Base-by-base conservation (phyloP, 331 rosid species). In the Dryas integrifolia region DNA sequence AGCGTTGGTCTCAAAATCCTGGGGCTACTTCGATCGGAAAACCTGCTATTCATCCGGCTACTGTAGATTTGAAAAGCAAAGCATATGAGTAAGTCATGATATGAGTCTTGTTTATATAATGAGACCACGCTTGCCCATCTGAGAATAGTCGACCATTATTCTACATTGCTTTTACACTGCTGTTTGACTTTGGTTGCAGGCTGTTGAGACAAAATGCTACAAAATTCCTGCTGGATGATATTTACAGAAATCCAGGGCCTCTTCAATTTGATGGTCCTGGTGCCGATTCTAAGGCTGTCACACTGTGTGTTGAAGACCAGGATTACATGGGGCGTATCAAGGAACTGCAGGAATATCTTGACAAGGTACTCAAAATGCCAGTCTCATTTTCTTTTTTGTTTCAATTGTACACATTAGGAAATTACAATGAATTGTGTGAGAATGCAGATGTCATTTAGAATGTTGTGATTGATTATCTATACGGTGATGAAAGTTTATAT, bases 261-360 rank as follows among this genome's bases (percentile, higher is more conserved):
- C 96, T 88, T 68, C 99, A 92, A 86, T 95, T 89, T 78, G 99
- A 92, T 45, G 99, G 99, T 74, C 93, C 97, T 70, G 99, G 99
- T 43, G 85, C 96, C 2, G 97, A 95, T 84, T 86, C 96, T 12
- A 95, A 88, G 83, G 84, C 90, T 24, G 64, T 88, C 30, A 79
- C 88, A 26, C 87, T 95, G 5, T 86, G 92, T 64, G 96, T 95
- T 48, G 99, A 95, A 82, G 99, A 95, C 74, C 95, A 84, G 81
- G 99, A 95, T 78, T 95, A 95, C 82, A 95, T 95, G 99, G 99
- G 99, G 68, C 96, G 99, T 69, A 95, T 95, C 39, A 95, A 95
- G 90, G 80, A 89, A 70, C 88, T 95, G 75, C 97, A 92, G 77
- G 90, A 84, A 74, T 89, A 95, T 82, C 96, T 95, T 58, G 97